Percentiles rank a stretch among this genome's conserved stretches.
phyloP scores from a whole-genome alignment of 2,329 filamentous ascomycete species.

The Penicillium sp. region DNA sequence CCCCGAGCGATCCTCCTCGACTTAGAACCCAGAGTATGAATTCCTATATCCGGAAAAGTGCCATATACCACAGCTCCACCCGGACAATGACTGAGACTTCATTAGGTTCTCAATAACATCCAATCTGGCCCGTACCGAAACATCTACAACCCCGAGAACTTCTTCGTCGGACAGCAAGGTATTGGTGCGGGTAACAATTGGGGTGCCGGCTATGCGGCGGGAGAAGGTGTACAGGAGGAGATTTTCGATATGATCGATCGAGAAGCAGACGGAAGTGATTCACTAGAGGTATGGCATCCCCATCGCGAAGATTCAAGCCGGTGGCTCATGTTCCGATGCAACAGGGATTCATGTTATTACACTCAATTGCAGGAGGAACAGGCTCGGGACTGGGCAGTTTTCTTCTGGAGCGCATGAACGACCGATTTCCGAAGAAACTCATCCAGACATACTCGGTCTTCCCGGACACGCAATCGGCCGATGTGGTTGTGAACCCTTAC shows the following conservation, averaged over 20 bases:
- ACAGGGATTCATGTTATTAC: slow-evolving; percentile 94
- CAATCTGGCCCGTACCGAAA: slow-evolving; percentile 94
- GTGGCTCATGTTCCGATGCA: background rate
- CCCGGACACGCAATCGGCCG: slow-evolving; percentile 82
- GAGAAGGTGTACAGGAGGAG: slow-evolving; percentile 88
- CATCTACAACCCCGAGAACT: slow-evolving; percentile 99
- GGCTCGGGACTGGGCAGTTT: slow-evolving; percentile 95
- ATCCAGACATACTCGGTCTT: slow-evolving; percentile 99
- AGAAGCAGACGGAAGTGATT: slow-evolving; percentile 96
- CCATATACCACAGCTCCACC: background rate
- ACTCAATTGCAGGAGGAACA: slow-evolving; percentile 96
- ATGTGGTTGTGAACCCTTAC: slow-evolving; percentile 97
- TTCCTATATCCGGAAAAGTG: background rate
- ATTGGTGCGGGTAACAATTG: slow-evolving; percentile 96
- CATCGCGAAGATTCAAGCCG: background rate
- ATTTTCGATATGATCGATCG: slow-evolving; percentile 99
- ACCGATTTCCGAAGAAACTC: slow-evolving; percentile 96
- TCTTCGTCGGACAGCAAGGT: slow-evolving; percentile 92
- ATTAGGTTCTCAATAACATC: slow-evolving; percentile 80
- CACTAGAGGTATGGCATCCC: slow-evolving; percentile 67
- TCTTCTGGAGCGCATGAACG: slow-evolving; percentile 90
- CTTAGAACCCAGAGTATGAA: slow-evolving; percentile 77
- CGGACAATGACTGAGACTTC: slow-evolving; percentile 6
- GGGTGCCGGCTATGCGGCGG: slow-evolving; percentile 93
- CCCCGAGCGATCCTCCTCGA: slow-evolving; percentile 93